A percentile compares a stretch with the other conserved stretches of the same genome.
Evolutionary conservation across 805 yeast species (phyloP).

Genomic region (Ogataea dorogensis): DNA sequence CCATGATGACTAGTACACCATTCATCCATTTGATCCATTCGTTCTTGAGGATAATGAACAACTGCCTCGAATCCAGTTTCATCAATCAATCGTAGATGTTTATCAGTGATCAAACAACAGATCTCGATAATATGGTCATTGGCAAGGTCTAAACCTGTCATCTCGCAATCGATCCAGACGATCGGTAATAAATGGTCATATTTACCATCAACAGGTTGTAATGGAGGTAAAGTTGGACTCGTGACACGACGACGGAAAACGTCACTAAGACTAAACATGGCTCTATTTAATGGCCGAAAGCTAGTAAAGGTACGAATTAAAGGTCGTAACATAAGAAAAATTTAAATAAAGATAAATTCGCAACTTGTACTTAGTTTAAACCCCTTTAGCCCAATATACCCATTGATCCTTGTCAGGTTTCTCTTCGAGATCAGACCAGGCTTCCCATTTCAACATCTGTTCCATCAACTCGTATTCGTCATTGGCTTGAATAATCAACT

Average conservation of each 20-base stretch:
- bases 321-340: conserved; percentile 5
- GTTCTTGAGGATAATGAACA: conserved; percentile 60
- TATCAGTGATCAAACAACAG: conserved; percentile 88
- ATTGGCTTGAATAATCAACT: conserved; percentile 75
- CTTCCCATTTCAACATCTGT: conserved; percentile 65
- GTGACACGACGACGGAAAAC: conserved; percentile 3
- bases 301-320: conserved; percentile 1
- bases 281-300: conserved; percentile 1
- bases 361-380: too few species aligned
- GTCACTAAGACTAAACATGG: conserved; percentile 7
- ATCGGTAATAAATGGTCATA: conserved; percentile 37
- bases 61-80: conserved; percentile 77
- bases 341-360: conserved; percentile 1
- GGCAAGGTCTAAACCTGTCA: conserved; percentile 89
- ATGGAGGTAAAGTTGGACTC: background rate
- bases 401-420: conserved; percentile 80
- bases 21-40: conserved; percentile 71
- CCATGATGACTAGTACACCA: conserved; percentile 91
- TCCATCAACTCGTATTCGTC: conserved; percentile 71
- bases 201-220: conserved; percentile 7
- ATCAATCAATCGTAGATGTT: conserved; percentile 68
- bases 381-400: conserved; percentile 72
- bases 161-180: conserved; percentile 97
- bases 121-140: conserved; percentile 88
- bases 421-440: conserved; percentile 80